phyloP scores from a whole-genome alignment of 176 grass and related monocot species.

The Ensete ventricosum region DNA sequence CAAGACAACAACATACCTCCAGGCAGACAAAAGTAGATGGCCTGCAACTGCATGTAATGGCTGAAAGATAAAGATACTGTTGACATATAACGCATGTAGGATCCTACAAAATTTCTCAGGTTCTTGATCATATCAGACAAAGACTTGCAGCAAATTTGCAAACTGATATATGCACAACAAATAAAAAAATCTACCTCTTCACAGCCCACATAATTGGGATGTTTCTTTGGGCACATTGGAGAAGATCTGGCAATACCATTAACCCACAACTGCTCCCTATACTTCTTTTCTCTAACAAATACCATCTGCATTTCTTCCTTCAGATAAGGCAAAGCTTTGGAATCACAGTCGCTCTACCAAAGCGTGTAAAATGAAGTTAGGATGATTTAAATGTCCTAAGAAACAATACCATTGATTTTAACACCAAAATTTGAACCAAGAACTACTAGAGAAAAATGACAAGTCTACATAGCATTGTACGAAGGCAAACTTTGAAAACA shows the following conservation, averaged over 20 bases:
- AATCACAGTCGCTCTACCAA: conserved; percentile 45
- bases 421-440: background rate
- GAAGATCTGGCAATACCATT: conserved; percentile 68
- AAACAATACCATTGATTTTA: background rate
- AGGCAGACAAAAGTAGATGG: conserved; percentile 65
- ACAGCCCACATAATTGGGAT: conserved; percentile 60
- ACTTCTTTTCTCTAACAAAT: conserved; percentile 62
- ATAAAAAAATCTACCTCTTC: conserved; percentile 54
- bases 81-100: conserved; percentile 75
- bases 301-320: conserved; percentile 63
- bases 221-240: conserved; percentile 41
- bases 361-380: background rate
- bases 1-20: conserved; percentile 37
- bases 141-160: background rate
- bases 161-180: background rate
- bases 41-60: conserved; percentile 62
- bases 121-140: conserved; percentile 20
- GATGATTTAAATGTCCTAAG: background rate
- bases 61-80: conserved; percentile 90
- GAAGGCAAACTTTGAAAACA: background rate
- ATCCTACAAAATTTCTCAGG: conserved; percentile 49
- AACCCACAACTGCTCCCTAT: conserved; percentile 64
- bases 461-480: background rate
- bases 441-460: background rate
- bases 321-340: conserved; percentile 50